phyloP scores from a whole-genome alignment of 2,329 filamentous ascomycete species.

The Botrytis pseudocinerea region DNA sequence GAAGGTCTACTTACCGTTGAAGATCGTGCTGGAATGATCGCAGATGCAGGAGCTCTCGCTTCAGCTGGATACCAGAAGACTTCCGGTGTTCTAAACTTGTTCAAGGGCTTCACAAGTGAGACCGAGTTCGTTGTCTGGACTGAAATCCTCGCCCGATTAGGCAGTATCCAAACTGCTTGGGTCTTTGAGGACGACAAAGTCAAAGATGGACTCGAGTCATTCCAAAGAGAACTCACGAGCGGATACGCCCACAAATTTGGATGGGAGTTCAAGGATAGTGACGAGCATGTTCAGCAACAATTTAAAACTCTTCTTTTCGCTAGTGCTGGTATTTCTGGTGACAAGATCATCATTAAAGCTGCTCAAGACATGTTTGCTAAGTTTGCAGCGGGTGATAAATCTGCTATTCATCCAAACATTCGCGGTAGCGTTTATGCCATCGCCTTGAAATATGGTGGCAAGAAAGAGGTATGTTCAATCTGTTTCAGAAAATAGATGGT shows the following conservation, averaged over 20 bases:
- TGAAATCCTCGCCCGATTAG: slow-evolving; percentile 79
- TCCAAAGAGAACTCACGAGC: slow-evolving; percentile 76
- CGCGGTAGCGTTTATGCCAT: slow-evolving; percentile 84
- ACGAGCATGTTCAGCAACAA: slow-evolving; percentile 89
- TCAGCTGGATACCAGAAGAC: slow-evolving; percentile 92
- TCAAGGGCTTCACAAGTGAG: slow-evolving; percentile 84
- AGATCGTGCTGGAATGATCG: slow-evolving; percentile 92
- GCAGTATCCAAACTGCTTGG: slow-evolving; percentile 81
- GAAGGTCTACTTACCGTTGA: slow-evolving; percentile 78
- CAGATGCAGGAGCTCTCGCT: slow-evolving; percentile 86
- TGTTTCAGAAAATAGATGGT: not conserved
- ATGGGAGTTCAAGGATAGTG: slow-evolving; percentile 81
- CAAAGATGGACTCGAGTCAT: slow-evolving; percentile 76
- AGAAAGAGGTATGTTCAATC: slow-evolving; percentile 64
- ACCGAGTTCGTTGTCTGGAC: slow-evolving; percentile 93
- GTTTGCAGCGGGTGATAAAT: slow-evolving; percentile 75
- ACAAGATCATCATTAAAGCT: slow-evolving; percentile 74
- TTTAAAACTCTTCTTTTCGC: slow-evolving; percentile 93
- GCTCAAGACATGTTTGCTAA: slow-evolving; percentile 89
- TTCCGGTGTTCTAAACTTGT: slow-evolving; percentile 79
- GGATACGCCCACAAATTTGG: slow-evolving; percentile 82
- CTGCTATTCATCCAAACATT: slow-evolving; percentile 89
- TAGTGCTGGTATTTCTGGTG: slow-evolving; percentile 76
- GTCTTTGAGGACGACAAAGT: slow-evolving; percentile 76
- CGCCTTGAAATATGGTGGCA: slow-evolving; percentile 78